Base-by-base conservation (phyloP, 1,284 basidiomycete genomes). In the Ustilago tritici region DNA sequence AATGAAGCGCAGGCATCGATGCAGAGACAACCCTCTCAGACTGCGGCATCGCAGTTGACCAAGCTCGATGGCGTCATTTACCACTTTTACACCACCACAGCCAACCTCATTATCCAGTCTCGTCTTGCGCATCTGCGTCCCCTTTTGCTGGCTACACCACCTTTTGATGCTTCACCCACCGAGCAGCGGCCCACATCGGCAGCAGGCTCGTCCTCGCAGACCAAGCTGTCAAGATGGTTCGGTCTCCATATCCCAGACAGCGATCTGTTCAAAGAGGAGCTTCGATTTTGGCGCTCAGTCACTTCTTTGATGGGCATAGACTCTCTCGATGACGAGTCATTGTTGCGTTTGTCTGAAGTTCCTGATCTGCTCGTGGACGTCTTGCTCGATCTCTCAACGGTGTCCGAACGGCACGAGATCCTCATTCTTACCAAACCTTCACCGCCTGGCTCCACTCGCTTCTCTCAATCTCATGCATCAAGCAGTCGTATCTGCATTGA, bases 51-150 rank as follows among this genome's bases (percentile, higher is more conserved):
- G 36, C 70, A 78, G 46, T 31, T 64, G 34, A 65, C 72, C 41
- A 79, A 83, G 61, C 64, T 80, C 38, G 73, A 71, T 40, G 76
- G 75, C 19, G 76, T 81, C 60, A 57, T 68, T 35, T 80, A 85
- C 73, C 86, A 87, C 67, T 86, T 87, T 64, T 87, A 84, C 75
- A 61, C 81, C 55, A 87, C 87, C 74, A 84, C 86, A 1, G 76
- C 81, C 40, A 81, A 85, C 34, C 73, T 87, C 53, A 59, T 87
- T 32, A 76, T 82, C 5, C 82, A 86, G 56, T 70, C 82, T 2
- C 78, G 87, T 4, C 62, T 85, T 7, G 77, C 81, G 0, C 81
- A 83, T 53, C 54, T 67, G 28, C 66, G 74, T 17, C 50, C 56
- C 15, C 61, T 46, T 36, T 54, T 76, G n/a, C 69, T 71, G 43